phyloP scores from a whole-genome alignment of 2,329 filamentous ascomycete genomes.

The Aspergillus uvarum region DNA sequence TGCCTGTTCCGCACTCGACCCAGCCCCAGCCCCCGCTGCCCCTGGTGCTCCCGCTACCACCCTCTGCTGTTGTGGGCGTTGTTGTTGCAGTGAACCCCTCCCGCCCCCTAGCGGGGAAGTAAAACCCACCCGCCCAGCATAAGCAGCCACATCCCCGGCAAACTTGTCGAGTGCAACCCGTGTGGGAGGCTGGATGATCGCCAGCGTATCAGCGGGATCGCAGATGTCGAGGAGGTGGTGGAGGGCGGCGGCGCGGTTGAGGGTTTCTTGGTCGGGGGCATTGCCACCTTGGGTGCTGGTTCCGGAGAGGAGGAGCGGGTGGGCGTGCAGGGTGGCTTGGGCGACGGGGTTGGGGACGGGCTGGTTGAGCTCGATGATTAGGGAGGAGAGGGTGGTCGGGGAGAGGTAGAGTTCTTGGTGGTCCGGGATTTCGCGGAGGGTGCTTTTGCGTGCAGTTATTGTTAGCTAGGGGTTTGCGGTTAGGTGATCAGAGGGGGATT shows the following conservation, averaged over 20 bases:
- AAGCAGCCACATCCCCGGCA: constrained; percentile 20
- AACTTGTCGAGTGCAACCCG: constrained; percentile 53
- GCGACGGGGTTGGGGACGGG: constrained; percentile 56
- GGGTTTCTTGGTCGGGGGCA: constrained; percentile 34
- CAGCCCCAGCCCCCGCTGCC: constrained; percentile 9
- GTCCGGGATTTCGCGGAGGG: constrained; percentile 41
- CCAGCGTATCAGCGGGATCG: constrained; percentile 2
- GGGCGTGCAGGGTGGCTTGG: constrained; percentile 20
- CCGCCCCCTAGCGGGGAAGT: constrained; percentile 20
- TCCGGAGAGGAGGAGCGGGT: constrained; percentile 40
- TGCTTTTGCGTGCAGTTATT: constrained; percentile 15
- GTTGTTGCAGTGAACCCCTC: neutral
- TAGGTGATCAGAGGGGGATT: neutral
- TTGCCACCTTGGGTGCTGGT: constrained; percentile 48
- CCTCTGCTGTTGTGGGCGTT: too few relatives aligned
- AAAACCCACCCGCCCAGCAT: constrained; percentile 31
- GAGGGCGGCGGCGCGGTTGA: constrained; percentile 51
- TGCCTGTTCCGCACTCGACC: constrained; percentile 21
- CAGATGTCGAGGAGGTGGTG: constrained; percentile 65
- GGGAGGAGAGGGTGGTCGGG: constrained; percentile 74
- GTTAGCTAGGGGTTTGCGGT: neutral
- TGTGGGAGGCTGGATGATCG: constrained; percentile 64
- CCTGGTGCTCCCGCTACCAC: neutral
- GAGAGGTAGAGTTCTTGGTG: constrained; percentile 94
- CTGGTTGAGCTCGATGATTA: constrained; percentile 89